Percentiles rank a stretch among this genome's conserved stretches.
phyloP scores from a whole-genome alignment of 306 rosid species.

The Geum urbanum region DNA sequence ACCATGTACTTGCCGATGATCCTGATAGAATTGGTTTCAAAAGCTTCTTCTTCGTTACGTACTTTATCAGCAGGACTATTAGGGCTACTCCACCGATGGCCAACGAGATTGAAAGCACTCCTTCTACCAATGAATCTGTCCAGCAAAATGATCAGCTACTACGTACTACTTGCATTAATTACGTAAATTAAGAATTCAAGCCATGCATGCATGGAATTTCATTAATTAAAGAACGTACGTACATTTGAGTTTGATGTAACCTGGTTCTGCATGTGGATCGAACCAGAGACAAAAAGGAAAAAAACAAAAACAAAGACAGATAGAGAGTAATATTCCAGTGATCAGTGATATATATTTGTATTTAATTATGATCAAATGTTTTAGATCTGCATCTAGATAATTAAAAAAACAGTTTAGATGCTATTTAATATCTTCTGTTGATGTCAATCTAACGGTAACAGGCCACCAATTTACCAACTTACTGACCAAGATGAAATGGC shows the following conservation, averaged over 20 bases:
- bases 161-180: no score
- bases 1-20: constrained; percentile 36
- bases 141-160: background rate
- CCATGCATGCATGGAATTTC: background rate
- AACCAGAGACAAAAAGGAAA: background rate
- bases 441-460: no score
- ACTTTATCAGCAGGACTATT: constrained; percentile 36
- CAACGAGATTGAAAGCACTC: constrained; percentile 23
- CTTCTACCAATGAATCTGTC: constrained; percentile 27
- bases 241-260: constrained; percentile 36
- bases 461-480: no score
- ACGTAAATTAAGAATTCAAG: no score
- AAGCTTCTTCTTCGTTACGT: constrained; percentile 43
- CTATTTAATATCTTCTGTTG: no score
- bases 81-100: constrained; percentile 22
- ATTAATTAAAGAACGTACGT: constrained; percentile 14
- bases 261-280: constrained; percentile 24
- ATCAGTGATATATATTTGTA: no score
- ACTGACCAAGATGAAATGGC: background rate
- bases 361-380: no score
- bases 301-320: background rate
- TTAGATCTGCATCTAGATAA: no score
- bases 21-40: constrained; percentile 20
- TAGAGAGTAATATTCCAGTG: no score
- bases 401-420: no score